Conservation (phyloP, 2,329 filamentous ascomycete species). For the Penicillium janthinellum region DNA sequence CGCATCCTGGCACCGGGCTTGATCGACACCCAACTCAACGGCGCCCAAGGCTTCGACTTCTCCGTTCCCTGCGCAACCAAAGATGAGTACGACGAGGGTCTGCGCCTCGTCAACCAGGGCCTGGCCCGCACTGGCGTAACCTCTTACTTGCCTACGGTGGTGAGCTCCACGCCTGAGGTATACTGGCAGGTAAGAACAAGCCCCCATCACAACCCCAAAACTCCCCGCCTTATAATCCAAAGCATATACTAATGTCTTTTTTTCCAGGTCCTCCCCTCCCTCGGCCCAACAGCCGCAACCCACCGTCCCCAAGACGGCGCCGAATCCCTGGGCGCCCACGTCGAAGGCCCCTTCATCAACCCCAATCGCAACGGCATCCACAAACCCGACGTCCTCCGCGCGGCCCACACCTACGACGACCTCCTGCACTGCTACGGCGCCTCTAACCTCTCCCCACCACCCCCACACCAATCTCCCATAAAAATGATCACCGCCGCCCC, state of each 20-base stretch:
- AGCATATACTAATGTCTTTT: not conserved
- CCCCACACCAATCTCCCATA: constrained; percentile 46
- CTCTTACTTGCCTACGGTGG: constrained; percentile 79
- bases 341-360: constrained; percentile 86
- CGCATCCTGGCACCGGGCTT: constrained; percentile 83
- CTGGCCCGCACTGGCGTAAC: constrained; percentile 82
- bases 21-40: constrained; percentile 91
- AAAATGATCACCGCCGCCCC: constrained; percentile 86
- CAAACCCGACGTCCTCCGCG: constrained; percentile 69
- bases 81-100: constrained; percentile 69
- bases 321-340: constrained; percentile 86
- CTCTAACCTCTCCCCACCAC: constrained; percentile 58
- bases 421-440: constrained; percentile 60
- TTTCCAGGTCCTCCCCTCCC: constrained; percentile 64
- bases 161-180: constrained; percentile 74
- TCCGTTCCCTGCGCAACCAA: constrained; percentile 70
- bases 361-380: constrained; percentile 86
- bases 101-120: constrained; percentile 69
- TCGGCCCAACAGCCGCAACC: constrained; percentile 68
- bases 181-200: constrained; percentile 66
- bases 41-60: constrained; percentile 91
- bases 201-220: not conserved
- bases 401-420: constrained; percentile 65
- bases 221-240: not conserved
- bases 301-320: constrained; percentile 68